Evolutionary conservation across 495 filamentous ascomycete genomes (phyloP), one percentile per base, ranked within the genome.

Genomic region (Cladorrhinum samala): DNA sequence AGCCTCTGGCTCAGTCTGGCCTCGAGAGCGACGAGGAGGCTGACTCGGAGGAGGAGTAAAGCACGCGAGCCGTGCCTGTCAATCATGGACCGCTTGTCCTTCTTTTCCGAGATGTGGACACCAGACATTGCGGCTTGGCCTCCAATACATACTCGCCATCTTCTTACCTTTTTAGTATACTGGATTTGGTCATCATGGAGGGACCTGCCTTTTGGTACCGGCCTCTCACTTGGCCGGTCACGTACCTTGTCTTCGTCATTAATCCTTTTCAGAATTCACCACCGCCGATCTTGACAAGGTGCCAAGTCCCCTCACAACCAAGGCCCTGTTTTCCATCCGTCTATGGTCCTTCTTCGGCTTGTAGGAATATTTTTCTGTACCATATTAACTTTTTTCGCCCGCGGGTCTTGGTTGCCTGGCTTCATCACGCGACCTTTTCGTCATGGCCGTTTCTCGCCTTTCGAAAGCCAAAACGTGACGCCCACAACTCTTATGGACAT

Each of bases 21-120:
- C 50, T 59, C 39, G 67, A 70, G 36, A 68, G 65, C 52, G 67
- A 70, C 20, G 65, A 68, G 20, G 65, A 68, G 59, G 61, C 61
- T 46, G 65, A 62, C 42, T 68, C 65, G n/a, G 67, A 69, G 47
- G 67, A 68, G 54, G 66, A 68, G n/a, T 68, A 67, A 39, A 9
- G n/a, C 11, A n/a, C n/a, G 20, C 19, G 25, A 4, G 14, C 36
- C 23, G 24, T 21, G 39, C 16, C 6, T 20, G 43, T 13, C 30
- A n/a, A n/a, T 30, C n/a, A 33, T 42, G n/a, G 52, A 7, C 40
- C 23, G 14, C 3, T 9, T 40, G 9, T 24, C 24, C 27, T 33
- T n/a, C n/a, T 6, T 20, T 14, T 20, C 16, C 42, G 45, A 23
- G n/a, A 20, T 33, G 27, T 33, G 27, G 6, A 37, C 9, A 49